Evolutionary conservation across 192 early-diverging fungal species (phyloP).

Genomic region (Podila verticillata): DNA sequence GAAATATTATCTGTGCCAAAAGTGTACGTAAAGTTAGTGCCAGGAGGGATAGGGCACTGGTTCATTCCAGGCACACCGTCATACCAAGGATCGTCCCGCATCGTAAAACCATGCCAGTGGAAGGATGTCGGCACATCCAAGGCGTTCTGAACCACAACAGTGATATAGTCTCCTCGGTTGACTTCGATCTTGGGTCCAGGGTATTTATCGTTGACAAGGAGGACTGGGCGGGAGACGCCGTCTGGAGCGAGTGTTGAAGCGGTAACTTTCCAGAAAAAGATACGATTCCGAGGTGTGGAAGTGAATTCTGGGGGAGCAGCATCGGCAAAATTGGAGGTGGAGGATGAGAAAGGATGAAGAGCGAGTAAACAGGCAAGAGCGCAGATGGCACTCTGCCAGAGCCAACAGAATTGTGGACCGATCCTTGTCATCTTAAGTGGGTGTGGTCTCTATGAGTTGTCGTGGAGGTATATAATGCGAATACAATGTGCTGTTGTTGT

Average conservation of each 20-base stretch:
- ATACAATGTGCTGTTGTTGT: too few species aligned
- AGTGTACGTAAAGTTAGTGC: constrained; percentile 51
- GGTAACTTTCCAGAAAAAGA: constrained; percentile 52
- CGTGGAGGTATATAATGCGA: too few species aligned
- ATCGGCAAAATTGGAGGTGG: not conserved
- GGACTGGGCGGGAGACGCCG: constrained; percentile 52
- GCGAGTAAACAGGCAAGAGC: not conserved
- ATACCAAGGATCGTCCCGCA: constrained; percentile 42
- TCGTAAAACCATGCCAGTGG: constrained; percentile 63
- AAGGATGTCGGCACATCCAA: constrained; percentile 55
- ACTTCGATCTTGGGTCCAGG: constrained; percentile 64
- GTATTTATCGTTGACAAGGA: constrained; percentile 63
- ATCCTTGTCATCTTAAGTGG: too few species aligned
- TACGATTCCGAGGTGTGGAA: constrained; percentile 36
- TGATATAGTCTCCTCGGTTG: constrained; percentile 57
- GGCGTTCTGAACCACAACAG: constrained; percentile 57
- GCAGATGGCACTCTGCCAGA: not conserved
- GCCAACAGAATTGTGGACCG: not conserved
- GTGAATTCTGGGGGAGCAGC: constrained; percentile 39
- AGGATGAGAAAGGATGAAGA: not conserved
- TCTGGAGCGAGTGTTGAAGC: constrained; percentile 49
- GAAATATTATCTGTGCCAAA: constrained; percentile 49
- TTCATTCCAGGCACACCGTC: constrained; percentile 74
- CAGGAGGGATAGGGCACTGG: constrained; percentile 59
- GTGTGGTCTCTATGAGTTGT: too few species aligned